Conservation (phyloP, 352 stramenopile species). For the Phytopythium chamaehyphon region DNA sequence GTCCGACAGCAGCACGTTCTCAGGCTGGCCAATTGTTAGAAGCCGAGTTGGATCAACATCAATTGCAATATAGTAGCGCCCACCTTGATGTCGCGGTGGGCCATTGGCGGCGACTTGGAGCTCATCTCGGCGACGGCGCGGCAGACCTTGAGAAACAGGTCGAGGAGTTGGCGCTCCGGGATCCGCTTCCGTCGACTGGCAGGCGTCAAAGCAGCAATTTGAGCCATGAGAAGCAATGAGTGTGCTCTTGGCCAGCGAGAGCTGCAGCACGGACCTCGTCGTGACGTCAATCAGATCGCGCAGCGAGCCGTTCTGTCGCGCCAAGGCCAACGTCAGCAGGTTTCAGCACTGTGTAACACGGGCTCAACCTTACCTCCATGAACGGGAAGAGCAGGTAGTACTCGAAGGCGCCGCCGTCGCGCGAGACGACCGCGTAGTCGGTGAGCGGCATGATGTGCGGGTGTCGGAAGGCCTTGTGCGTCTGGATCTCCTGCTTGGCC, state of each 20-base stretch:
- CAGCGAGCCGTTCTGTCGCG: constrained; percentile 68
- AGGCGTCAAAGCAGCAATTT: constrained; percentile 8
- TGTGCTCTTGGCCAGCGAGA: no score
- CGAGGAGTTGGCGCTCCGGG: constrained; percentile 61
- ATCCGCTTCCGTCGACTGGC: constrained; percentile 37
- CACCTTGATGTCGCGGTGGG: constrained; percentile 88
- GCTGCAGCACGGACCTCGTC: constrained; percentile 25
- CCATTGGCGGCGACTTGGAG: constrained; percentile 57
- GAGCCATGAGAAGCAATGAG: no score
- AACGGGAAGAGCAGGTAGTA: constrained; percentile 87
- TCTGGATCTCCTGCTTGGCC: constrained; percentile 80
- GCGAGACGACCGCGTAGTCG: constrained; percentile 66
- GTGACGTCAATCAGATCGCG: constrained; percentile 79
- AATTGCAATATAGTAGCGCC: no score
- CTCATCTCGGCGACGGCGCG: constrained; percentile 77
- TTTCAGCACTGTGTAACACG: background rate
- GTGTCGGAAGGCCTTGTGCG: constrained; percentile 67
- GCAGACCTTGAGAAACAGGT: constrained; percentile 84
- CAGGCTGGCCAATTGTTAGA: constrained; percentile 39
- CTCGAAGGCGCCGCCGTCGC: constrained; percentile 37
- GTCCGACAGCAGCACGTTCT: constrained; percentile 83
- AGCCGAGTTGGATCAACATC: no score
- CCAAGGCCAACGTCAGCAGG: constrained; percentile 2
- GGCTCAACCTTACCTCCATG: constrained; percentile 49
- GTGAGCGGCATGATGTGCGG: constrained; percentile 83